Percentiles rank a stretch among this genome's conserved stretches.
Conservation (phyloP, 163 green algal species). For the Chlamydomonas reinhardtii region DNA sequence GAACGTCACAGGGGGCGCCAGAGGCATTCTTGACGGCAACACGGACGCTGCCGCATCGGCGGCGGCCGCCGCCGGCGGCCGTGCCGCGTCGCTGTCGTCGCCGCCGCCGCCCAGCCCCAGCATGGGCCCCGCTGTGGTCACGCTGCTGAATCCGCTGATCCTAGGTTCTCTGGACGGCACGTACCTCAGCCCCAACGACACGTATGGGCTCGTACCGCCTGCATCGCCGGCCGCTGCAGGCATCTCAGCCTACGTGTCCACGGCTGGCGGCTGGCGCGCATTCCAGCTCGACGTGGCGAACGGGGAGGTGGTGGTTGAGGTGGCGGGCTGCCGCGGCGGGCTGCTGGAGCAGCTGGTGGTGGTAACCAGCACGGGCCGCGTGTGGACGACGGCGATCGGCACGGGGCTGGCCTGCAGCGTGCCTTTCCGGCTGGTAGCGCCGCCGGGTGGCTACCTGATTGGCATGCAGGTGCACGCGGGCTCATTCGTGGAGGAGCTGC, state of each 20-base stretch:
- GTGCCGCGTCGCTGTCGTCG: not conserved
- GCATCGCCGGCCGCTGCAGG: not conserved
- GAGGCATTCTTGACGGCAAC: not conserved
- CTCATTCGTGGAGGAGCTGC: slow-evolving; percentile 16
- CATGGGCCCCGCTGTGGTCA: no score
- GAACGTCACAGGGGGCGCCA: not conserved
- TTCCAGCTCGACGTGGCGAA: slow-evolving; percentile 3
- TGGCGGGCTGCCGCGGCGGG: slow-evolving; percentile 8
- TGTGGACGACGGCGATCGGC: not conserved
- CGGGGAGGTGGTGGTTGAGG: slow-evolving; percentile 31
- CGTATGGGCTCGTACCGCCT: not conserved
- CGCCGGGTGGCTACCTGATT: slow-evolving; percentile 30
- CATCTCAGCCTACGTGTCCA: slow-evolving; percentile 4
- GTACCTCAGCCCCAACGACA: slow-evolving; percentile 3
- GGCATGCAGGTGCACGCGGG: slow-evolving; percentile 24
- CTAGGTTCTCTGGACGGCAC: slow-evolving; percentile 27
- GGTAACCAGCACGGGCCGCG: not conserved
- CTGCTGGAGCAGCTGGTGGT: slow-evolving; percentile 13
- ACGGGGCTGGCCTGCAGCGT: not conserved
- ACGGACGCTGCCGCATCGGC: not conserved
- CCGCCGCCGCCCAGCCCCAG: not conserved
- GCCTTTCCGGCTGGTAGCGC: slow-evolving; percentile 1
- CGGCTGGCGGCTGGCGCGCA: not conserved
- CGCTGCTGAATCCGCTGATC: not conserved
- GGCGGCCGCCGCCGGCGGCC: not conserved